Conservation (phyloP, 23 red algal species). For the Chondrus crispus region DNA sequence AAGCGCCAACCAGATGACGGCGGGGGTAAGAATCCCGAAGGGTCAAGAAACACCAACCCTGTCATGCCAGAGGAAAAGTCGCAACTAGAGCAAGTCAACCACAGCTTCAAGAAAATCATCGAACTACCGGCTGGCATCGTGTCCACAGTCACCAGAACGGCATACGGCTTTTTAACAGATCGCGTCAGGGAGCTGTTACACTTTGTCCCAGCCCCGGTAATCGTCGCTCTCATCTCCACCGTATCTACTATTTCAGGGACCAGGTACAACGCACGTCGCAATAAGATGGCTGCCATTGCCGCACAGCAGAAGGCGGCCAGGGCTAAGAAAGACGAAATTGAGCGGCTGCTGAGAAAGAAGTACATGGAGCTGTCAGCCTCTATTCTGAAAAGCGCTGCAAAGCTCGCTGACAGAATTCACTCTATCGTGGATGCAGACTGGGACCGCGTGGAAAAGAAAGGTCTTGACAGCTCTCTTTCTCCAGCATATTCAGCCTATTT, state of each 20-base stretch:
- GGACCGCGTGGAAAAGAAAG: conserved; percentile 24
- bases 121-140: too few species aligned
- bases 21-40: too few species aligned
- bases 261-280: conserved; percentile 26
- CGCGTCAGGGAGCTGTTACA: too few species aligned
- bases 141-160: too few species aligned
- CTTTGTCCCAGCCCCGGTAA: conserved; percentile 24
- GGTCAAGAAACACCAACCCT: too few species aligned
- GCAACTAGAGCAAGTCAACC: too few species aligned
- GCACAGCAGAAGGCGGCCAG: neutral
- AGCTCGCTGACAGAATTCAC: conserved; percentile 56
- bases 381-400: conserved; percentile 62
- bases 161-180: too few species aligned
- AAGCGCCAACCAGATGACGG: too few species aligned
- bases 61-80: too few species aligned
- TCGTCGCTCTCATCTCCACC: conserved; percentile 48
- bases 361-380: conserved; percentile 38
- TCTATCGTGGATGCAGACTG: conserved; percentile 28
- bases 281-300: neutral
- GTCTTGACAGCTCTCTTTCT: neutral
- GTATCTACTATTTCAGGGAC: conserved; percentile 24
- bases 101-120: too few species aligned
- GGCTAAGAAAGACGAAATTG: conserved; percentile 36
- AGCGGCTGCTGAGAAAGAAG: conserved; percentile 39
- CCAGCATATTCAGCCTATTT: conserved; percentile 66